These are phyloP conservation scores for Neurospora sp. DNA, from an alignment of 495 filamentous ascomycete species.

Conservation along the genomic window DNA sequence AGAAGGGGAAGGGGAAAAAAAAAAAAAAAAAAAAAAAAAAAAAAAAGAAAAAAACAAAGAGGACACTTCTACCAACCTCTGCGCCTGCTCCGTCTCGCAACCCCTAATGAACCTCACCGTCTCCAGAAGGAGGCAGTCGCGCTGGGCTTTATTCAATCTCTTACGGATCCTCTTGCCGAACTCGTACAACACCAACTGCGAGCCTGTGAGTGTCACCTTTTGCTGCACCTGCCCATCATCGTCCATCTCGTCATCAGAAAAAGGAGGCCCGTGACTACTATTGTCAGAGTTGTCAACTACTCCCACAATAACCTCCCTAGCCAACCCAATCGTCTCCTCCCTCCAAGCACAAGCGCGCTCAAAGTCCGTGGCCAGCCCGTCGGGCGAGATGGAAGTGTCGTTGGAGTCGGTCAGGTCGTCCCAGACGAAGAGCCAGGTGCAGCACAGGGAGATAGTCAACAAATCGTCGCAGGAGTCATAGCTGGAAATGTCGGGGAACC, in stretches of 20 bases:
- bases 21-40: too few relatives aligned
- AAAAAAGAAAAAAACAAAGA: too few relatives aligned
- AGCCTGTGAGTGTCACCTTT: neutral
- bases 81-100: neutral
- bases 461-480: neutral
- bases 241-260: too few relatives aligned
- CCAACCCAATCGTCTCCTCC: neutral
- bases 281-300: neutral
- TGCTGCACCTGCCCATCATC: too few relatives aligned
- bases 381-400: neutral
- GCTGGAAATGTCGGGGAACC: neutral
- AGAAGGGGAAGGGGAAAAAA: neutral
- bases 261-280: too few relatives aligned
- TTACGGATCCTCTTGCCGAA: neutral
- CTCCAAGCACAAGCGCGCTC: neutral
- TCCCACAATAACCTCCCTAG: neutral
- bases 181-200: neutral
- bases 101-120: neutral
- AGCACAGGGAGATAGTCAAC: neutral
- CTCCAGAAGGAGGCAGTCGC: neutral
- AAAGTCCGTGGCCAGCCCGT: neutral
- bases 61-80: too few relatives aligned
- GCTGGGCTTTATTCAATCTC: neutral
- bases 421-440: neutral
- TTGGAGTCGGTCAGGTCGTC: neutral